Base-by-base conservation (phyloP, 2,329 filamentous ascomycete genomes). In the Aureobasidium pullulans region DNA sequence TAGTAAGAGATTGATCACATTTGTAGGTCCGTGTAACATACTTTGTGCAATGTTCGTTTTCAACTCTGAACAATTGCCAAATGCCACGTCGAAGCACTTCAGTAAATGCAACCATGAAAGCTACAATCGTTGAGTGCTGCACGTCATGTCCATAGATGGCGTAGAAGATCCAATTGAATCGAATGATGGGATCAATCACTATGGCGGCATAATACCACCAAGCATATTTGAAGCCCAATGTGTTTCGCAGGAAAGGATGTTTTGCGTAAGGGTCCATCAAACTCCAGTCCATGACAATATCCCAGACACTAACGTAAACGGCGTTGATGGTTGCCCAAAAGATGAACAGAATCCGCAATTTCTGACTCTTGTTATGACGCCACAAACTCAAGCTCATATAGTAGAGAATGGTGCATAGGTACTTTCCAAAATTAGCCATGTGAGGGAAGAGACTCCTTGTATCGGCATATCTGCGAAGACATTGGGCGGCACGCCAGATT, bases 11-110 rank as follows among this genome's bases (percentile, higher is more conserved):
- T 47, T n/a, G 31, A 23, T 32, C 36, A 16, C 28, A 52, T 28
- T 29, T 19, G 23, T 3, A 10, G 8, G 19, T 7, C 16, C 42
- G 42, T 49, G 36, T 31, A 29, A 39, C 54, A 52, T 62, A 68
- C 63, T 96, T 96, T 59, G 88, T 86, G 74, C 91, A 96, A 74
- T 99, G 94, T 68, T 99, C 94, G 72, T 99, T 99, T 73, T 99
- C 94, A 29, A 99, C 92, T 42, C 94, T 89, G 71, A 99, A 88
- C 4, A 97, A 78, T 0, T 88, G 86, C 94, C 94, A 99, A 69
- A 96, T 84, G 62, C 90, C 92, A 70, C 94, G 80, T 34, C 94
- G 84, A n/a, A 83, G 80, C 23, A 96, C 84, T 71, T 99, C 94
- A 8, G 86, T 83, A 3, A 96, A 76, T 1, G 83, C 81, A 15